Percentiles rank a stretch among this genome's conserved stretches.
phyloP scores from a whole-genome alignment of 106 monocot genomes.

The Iris macrosiphon region DNA sequence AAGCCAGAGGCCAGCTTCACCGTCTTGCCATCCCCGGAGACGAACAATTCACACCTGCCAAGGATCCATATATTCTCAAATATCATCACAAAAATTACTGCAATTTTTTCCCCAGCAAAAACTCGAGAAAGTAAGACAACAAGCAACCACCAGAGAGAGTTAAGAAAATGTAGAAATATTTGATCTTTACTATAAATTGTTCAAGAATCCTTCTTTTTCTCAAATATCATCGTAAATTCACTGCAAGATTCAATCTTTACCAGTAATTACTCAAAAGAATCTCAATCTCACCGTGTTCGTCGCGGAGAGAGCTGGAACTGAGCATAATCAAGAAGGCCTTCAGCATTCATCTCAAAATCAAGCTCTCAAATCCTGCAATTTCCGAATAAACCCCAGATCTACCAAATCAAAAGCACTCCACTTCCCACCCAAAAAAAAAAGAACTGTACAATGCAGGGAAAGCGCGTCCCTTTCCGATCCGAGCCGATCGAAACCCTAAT shows the following conservation, averaged over 20 bases:
- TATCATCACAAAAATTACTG: not conserved
- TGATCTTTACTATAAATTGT: not conserved
- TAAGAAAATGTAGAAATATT: too few relatives aligned
- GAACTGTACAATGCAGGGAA: too few relatives aligned
- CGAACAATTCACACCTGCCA: constrained; percentile 84
- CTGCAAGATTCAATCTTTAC: not conserved
- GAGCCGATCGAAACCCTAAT: too few relatives aligned
- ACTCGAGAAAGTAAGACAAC: not conserved
- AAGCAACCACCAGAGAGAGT: not conserved
- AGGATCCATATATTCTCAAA: constrained; percentile 2
- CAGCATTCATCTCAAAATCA: constrained; percentile 51
- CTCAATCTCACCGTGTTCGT: constrained; percentile 47
- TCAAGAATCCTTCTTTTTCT: too few relatives aligned
- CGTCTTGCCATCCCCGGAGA: constrained; percentile 68
- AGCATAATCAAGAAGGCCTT: constrained; percentile 65
- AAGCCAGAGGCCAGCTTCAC: constrained; percentile 91
- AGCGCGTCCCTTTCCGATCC: too few relatives aligned
- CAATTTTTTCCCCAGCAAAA: not conserved
- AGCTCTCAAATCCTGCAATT: constrained; percentile 11
- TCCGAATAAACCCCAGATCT: constrained; percentile 9
- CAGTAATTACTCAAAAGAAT: too few relatives aligned
- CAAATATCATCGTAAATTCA: too few relatives aligned
- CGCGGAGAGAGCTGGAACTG: constrained; percentile 86
- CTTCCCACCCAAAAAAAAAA: not conserved
- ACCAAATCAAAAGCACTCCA: constrained; percentile 5